Base-by-base conservation (phyloP, 2,329 filamentous ascomycete species). In the Plectosphaerella cucumerina region DNA sequence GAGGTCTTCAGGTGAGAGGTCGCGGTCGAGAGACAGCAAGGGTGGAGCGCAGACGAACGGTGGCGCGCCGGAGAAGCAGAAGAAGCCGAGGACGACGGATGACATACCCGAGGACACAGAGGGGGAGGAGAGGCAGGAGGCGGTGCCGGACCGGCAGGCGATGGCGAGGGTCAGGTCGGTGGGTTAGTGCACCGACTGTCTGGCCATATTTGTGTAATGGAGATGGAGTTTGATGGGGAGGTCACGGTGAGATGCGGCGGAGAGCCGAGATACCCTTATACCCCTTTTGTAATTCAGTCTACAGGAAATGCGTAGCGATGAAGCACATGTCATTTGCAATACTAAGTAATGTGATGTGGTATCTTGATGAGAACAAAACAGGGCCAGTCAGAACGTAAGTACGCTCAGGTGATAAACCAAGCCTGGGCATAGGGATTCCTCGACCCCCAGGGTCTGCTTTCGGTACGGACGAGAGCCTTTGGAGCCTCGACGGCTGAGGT, bases 41-140 rank as follows among this genome's bases (percentile, higher is more conserved):
- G 41, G 35, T 17, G 47, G 26, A 8, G 8, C 26, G 26, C 26
- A 42, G 39, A 10, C 15, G 6, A 42, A 42, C 10, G 18, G 41
- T 8, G 3, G 8, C 4, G 26, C 26, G 22, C 17, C 22, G 14
- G 47, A 42, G 37, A 43, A n/a, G 37, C 37, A 31, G 20, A 35
- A 9, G 17, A 9, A 20, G 9, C 17, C 21, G n/a, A 48, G 26
- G 17, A 49, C 21, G 18, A 33, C 35, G 47, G 37, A 49, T 18
- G 47, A 49, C 14, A 49, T 49, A 4, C 47, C 47, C n/a, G 47
- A 49, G 22, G 47, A 43, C 26, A n/a, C 21, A 5, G 37, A 49
- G 37, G 47, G 42, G 21, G 42, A 44, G 18, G 42, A 44, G 20
- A 2, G 35, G 4, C 35, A 15, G 35, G 17, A 42, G 4, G 17